phyloP scores from a whole-genome alignment of 306 rosid genomes.

The Glycine tomentella region DNA sequence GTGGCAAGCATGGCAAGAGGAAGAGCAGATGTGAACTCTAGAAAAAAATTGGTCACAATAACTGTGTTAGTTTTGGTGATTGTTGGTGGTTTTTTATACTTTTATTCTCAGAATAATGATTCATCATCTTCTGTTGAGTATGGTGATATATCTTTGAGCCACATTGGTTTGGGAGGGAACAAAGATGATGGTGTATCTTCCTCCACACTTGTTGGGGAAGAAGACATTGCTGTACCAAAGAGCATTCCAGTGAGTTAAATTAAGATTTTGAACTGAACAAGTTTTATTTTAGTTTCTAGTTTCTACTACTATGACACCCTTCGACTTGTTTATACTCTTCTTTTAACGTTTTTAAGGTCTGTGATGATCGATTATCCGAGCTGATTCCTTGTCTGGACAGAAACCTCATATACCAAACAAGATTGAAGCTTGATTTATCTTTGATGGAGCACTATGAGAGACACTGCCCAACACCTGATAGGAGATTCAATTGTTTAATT shows the following conservation, averaged over 20 bases:
- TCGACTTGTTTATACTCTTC: conserved; percentile 1
- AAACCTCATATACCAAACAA: conserved; percentile 76
- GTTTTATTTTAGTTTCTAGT: not conserved
- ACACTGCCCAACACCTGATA: conserved; percentile 75
- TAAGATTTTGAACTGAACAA: conserved; percentile 21
- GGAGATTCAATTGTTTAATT: conserved; percentile 77
- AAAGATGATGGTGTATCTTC: conserved; percentile 57
- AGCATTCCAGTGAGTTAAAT: conserved; percentile 73
- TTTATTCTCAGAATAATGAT: conserved; percentile 54
- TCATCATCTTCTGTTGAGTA: conserved; percentile 65
- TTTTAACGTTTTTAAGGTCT: conserved; percentile 57
- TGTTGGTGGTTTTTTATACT: conserved; percentile 69
- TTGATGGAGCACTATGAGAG: conserved; percentile 89
- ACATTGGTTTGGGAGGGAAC: conserved; percentile 61
- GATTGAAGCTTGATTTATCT: conserved; percentile 75
- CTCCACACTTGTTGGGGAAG: conserved; percentile 50
- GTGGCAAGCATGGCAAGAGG: conserved; percentile 63
- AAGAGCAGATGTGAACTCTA: conserved; percentile 63
- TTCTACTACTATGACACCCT: not conserved
- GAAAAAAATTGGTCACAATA: conserved; percentile 55
- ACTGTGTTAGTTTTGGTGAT: conserved; percentile 55
- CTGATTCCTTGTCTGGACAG: conserved; percentile 86
- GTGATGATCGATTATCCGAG: conserved; percentile 80
- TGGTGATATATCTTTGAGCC: conserved; percentile 64
- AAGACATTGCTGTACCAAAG: conserved; percentile 54